Evolutionary conservation across 169 alveolate genomes (phyloP).

Genomic region (Toxoplasma gondii): DNA sequence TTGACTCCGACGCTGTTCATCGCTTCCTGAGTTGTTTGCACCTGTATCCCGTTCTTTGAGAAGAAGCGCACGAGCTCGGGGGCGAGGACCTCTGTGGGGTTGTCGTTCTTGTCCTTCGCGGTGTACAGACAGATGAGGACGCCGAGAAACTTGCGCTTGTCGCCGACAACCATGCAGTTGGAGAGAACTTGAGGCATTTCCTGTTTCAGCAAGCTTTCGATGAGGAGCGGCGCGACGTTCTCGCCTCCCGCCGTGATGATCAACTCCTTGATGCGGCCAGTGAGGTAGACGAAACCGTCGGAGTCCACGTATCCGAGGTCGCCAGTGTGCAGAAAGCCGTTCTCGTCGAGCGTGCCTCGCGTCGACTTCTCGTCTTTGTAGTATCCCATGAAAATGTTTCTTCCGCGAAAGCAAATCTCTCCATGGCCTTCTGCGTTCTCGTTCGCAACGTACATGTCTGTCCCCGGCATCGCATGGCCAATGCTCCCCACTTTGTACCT

Average conservation of each 20-base stretch:
- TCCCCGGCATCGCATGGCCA: conserved; percentile 79
- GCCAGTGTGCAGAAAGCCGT: conserved; percentile 89
- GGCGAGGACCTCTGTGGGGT: conserved; percentile 67
- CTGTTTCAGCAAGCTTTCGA: conserved; percentile 73
- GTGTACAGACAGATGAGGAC: conserved; percentile 79
- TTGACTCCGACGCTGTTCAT: conserved; percentile 59
- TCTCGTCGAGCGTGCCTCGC: conserved; percentile 75
- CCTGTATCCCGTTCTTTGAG: conserved; percentile 33
- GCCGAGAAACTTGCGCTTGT: conserved; percentile 76
- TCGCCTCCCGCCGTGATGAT: conserved; percentile 90
- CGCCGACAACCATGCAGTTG: conserved; percentile 84
- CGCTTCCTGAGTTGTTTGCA: conserved; percentile 73
- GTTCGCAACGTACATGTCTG: conserved; percentile 73
- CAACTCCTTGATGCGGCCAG: conserved; percentile 85
- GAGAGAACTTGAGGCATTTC: conserved; percentile 72
- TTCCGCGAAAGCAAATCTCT: conserved; percentile 87
- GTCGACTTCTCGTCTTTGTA: conserved; percentile 79
- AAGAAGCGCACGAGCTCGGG: conserved; percentile 19
- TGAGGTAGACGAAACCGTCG: conserved; percentile 75
- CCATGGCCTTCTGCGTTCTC: conserved; percentile 82
- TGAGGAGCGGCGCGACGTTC: conserved; percentile 85
- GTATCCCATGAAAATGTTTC: conserved; percentile 86
- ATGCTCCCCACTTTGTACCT: conserved; percentile 70
- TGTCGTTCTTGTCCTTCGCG: conserved; percentile 66
- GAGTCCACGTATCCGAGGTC: conserved; percentile 84